Evolutionary conservation across 768 basidiomycete genomes (phyloP).

Genomic region (Clavulina sp.): DNA sequence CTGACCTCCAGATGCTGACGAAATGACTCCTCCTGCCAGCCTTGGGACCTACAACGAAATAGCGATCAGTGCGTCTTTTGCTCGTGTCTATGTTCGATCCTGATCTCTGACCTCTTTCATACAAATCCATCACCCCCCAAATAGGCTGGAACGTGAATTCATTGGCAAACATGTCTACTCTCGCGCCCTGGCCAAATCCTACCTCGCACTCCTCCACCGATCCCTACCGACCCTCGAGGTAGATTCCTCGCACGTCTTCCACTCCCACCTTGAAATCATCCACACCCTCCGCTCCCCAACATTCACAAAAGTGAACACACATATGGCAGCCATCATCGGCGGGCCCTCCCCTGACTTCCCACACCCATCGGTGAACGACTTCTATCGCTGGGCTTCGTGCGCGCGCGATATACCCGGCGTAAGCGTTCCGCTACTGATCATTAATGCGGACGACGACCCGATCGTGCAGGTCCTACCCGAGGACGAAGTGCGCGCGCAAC

Average conservation of each 20-base stretch:
- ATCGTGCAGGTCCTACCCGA: constrained; percentile 2
- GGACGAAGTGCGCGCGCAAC: constrained; percentile 9
- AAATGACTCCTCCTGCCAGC: constrained; percentile 19
- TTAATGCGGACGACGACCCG: constrained; percentile 6
- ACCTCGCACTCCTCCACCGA: constrained; percentile 8
- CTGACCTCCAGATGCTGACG: background rate
- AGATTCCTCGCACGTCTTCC: background rate
- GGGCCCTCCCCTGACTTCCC: constrained; percentile 2
- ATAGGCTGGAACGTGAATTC: constrained; percentile 8
- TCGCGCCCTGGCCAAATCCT: constrained; percentile 16
- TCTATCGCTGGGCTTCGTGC: constrained; percentile 2
- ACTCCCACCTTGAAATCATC: background rate
- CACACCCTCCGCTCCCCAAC: constrained; percentile 1
- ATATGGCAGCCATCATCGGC: background rate
- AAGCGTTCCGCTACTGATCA: constrained; percentile 2
- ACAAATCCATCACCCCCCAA: background rate
- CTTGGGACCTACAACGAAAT: constrained; percentile 27
- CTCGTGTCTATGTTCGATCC: background rate
- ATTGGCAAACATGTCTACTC: constrained; percentile 14
- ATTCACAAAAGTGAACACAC: background rate
- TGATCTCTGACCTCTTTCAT: constrained; percentile 7
- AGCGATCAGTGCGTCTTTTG: background rate
- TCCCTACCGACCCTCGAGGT: constrained; percentile 1
- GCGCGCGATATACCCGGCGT: background rate
- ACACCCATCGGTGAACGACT: background rate